These are phyloP conservation scores for Nakazawaea wyomingensis DNA, from an alignment of 805 yeast genomes.

Conservation along the genomic window DNA sequence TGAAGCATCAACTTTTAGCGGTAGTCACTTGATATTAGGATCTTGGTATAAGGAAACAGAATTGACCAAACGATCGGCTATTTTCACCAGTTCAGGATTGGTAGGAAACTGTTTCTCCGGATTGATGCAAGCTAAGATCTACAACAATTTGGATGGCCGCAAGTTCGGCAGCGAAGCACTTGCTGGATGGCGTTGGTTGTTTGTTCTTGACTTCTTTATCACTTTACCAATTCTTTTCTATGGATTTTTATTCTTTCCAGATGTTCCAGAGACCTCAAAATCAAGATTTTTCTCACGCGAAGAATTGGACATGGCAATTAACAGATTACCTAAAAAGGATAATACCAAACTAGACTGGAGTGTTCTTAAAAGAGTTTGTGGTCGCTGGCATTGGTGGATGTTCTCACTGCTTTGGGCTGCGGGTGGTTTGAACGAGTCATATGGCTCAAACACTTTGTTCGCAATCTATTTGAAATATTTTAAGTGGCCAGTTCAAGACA, in stretches of 20 bases:
- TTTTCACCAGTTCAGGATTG: conserved; percentile 50
- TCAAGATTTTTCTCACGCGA: conserved; percentile 33
- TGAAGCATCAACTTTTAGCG: conserved; percentile 53
- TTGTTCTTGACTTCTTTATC: conserved; percentile 53
- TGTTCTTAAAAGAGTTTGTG: conserved; percentile 39
- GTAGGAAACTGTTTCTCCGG: conserved; percentile 52
- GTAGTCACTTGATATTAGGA: conserved; percentile 50
- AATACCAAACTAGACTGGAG: conserved; percentile 20
- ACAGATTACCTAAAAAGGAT: conserved; percentile 34
- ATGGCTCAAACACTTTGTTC: conserved; percentile 40
- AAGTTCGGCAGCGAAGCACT: conserved; percentile 35
- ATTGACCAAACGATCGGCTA: conserved; percentile 45
- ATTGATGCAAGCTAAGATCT: conserved; percentile 53
- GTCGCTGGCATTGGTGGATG: conserved; percentile 54
- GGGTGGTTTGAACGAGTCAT: conserved; percentile 46
- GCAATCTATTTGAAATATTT: conserved; percentile 40
- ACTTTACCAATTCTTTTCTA: conserved; percentile 49
- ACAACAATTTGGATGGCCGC: conserved; percentile 30
- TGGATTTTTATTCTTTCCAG: conserved; percentile 39
- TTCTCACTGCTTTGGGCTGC: conserved; percentile 47
- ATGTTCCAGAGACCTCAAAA: conserved; percentile 38
- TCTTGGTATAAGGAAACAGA: conserved; percentile 48
- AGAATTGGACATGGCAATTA: conserved; percentile 36
- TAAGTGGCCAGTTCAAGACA: conserved; percentile 36
- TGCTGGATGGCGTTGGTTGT: conserved; percentile 66